phyloP scores from a whole-genome alignment of 345 rosid genomes.

The Gossypium stocksii region DNA sequence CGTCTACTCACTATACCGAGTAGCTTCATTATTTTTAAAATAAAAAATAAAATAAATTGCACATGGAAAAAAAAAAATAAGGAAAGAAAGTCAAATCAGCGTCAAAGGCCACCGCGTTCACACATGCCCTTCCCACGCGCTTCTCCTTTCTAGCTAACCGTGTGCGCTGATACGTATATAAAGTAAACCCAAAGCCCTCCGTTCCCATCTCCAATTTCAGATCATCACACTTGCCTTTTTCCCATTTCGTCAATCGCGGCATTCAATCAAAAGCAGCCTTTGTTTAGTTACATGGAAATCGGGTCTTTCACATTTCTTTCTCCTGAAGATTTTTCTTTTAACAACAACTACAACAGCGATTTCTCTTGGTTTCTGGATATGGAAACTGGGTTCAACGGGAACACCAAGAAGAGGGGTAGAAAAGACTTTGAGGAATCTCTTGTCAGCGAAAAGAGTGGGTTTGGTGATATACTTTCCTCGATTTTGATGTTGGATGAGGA shows the following conservation, averaged over 20 bases:
- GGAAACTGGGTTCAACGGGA: slow-evolving; percentile 1
- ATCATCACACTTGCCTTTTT: not conserved
- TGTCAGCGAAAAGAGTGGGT: not conserved
- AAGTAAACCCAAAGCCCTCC: not conserved
- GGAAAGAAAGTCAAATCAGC: slow-evolving; percentile 2
- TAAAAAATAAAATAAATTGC: not conserved
- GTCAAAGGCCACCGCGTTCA: slow-evolving; percentile 8
- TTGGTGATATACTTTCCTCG: slow-evolving; percentile 5
- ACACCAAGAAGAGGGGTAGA: not conserved
- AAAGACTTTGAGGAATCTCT: not conserved
- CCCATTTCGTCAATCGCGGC: not conserved
- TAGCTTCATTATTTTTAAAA: not conserved
- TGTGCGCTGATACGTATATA: not conserved
- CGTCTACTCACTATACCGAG: not conserved
- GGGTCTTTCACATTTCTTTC: slow-evolving; percentile 14
- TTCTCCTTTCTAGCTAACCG: not conserved
- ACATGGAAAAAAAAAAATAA: too few species aligned
- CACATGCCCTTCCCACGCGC: slow-evolving; percentile 5
- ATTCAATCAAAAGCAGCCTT: not conserved
- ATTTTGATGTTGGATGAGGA: slow-evolving; percentile 3
- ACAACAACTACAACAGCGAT: not conserved
- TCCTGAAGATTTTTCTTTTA: not conserved
- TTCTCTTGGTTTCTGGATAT: slow-evolving; percentile 5
- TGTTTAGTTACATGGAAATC: not conserved
- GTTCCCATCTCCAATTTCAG: not conserved